Evolutionary conservation across 495 filamentous ascomycete genomes (phyloP), one percentile per base, ranked within the genome.

Genomic region (Podospora sp.): DNA sequence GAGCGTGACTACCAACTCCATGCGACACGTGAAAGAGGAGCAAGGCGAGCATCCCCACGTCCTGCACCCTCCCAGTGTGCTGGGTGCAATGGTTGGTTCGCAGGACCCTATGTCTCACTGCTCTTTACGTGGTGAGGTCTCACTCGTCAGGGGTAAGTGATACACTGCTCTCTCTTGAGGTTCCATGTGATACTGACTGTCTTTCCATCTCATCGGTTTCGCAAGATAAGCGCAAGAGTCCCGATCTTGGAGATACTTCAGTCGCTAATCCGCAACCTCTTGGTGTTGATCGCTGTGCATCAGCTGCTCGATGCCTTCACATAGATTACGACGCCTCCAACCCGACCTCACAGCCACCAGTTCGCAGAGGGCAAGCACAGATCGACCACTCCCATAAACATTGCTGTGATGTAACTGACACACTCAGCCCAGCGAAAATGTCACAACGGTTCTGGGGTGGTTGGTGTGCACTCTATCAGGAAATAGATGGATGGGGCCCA

Each of bases 111-210:
- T 63, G 61, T 63, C 33, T 65, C 63, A 56, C 21, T 58, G 24
- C 52, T 46, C 52, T 65, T 52, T 33, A 57, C 52, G 63, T 65
- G 51, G 21, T 57, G 36, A 27, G 24, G 52, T 65, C 63, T 56
- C 63, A 65, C 63, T 57, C 63, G 63, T 40, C 63, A 65, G 63
- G 63, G 63, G 63, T 58, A 65, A 49, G 9, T 59, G 27, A n/a
- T 59, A 33, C 33, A 6, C 33, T 59, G 26, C 6, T 16, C 14
- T 24, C 14, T 33, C 8, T n/a, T n/a, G 8, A n/a, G 33, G 20
- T 6, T 50, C 18, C 59, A 62, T 40, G 35, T 62, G 59, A 40
- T 24, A 62, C 29, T 62, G 20, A 0, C 24, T 18, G 9, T 62
- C 36, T 8, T 25, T 33, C 29, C 25, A 26, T 33, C 36, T 62